Conservation (phyloP, 2,329 filamentous ascomycete genomes). For the Fulvia fulva region DNA sequence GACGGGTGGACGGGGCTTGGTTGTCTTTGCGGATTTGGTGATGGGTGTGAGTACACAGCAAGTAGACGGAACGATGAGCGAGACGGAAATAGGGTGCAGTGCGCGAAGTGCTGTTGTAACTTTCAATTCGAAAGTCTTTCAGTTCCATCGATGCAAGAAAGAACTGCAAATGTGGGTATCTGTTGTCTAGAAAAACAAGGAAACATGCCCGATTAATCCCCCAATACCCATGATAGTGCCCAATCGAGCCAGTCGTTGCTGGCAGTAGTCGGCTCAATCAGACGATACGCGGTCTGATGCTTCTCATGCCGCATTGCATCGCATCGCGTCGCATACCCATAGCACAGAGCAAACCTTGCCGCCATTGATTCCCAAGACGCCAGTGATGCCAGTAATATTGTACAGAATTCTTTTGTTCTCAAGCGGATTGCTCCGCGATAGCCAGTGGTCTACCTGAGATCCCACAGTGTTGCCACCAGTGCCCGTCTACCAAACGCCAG, state of each 20-base stretch:
- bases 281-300: neutral
- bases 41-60: no score
- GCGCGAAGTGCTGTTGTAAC: neutral
- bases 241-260: neutral
- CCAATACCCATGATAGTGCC: no score
- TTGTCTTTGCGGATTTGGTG: no score
- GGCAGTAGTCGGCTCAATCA: neutral
- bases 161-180: constrained; percentile 9
- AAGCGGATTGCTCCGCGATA: constrained; percentile 21
- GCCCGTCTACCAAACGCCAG: constrained; percentile 21
- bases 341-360: neutral
- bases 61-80: no score
- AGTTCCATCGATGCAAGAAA: constrained; percentile 1
- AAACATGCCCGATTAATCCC: neutral
- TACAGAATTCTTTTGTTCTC: constrained; percentile 17
- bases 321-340: no score
- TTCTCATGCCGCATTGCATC: neutral
- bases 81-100: neutral
- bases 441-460: constrained; percentile 16
- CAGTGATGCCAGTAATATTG: constrained; percentile 13
- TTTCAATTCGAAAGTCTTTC: neutral
- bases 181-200: constrained; percentile 11
- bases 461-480: constrained; percentile 16
- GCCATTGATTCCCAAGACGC: constrained; percentile 15
- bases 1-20: no score